Percentiles rank a stretch among this genome's conserved stretches.
phyloP scores from a whole-genome alignment of 2,329 filamentous ascomycete genomes.

The Chaetothyriales sp. region DNA sequence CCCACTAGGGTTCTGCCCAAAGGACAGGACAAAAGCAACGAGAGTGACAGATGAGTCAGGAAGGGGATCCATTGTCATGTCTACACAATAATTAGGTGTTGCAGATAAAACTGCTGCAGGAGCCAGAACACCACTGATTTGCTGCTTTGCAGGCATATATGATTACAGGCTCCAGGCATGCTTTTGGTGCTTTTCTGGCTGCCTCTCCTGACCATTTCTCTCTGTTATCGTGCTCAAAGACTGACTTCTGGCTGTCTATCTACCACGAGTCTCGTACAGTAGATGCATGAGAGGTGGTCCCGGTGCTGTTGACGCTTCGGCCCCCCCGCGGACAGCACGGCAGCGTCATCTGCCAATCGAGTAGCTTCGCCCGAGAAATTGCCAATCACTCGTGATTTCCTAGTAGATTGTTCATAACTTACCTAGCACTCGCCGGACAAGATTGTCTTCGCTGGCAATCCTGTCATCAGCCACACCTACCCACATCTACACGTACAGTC shows the following conservation, averaged over 20 bases:
- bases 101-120: no score
- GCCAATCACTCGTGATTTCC: neutral
- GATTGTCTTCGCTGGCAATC: neutral
- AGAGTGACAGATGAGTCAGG: no score
- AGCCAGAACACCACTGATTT: no score
- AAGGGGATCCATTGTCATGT: no score
- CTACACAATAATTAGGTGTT: no score
- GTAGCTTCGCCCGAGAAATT: neutral
- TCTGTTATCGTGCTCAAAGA: no score
- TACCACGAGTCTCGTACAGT: neutral
- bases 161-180: no score
- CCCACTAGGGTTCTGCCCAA: neutral
- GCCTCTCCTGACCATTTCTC: no score
- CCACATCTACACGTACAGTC: neutral
- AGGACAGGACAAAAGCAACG: neutral
- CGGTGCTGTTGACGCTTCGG: neutral
- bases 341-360: neutral
- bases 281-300: neutral
- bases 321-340: neutral
- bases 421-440: no score
- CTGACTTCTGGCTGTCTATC: neutral
- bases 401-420: neutral
- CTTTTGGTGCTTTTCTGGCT: no score
- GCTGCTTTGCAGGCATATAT: no score
- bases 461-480: neutral